Base-by-base conservation (phyloP, 192 early-diverging fungal genomes). In the Backusella psychrophila region DNA sequence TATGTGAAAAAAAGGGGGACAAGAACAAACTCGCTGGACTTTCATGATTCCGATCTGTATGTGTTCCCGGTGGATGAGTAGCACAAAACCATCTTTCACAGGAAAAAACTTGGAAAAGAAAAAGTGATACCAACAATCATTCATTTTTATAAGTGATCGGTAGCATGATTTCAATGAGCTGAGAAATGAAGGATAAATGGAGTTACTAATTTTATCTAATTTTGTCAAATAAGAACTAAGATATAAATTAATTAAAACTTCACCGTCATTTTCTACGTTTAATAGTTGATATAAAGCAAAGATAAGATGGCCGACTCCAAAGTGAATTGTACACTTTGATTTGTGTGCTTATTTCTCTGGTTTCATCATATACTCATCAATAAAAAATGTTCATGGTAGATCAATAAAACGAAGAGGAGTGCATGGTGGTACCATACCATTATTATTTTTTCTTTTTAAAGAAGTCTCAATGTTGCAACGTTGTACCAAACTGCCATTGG, bases 391-490 rank as follows among this genome's bases (percentile, higher is more conserved):
- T 29, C 23, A 29, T 23, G 12, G 21, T 23, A 63, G 26, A 63
- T 29, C 56, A 63, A 2, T 63, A 29, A 56, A 63, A 29, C 26
- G 9, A 63, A 26, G 11, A 29, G 4, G 9, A 63, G 12, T 6
- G 38, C 0, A 11, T 39, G 26, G 56, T 63, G 26, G 23, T 12
- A 29, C 56, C 9, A 63, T 26, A 49, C 1, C n/a, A 44, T 49
- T 49, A 17, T 44, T 44, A 4, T 63, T 23, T 29, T 63, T 63
- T 26, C 56, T 63, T 63, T 63, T 63, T 63, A 29, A 63, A 63
- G 56, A 63, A 29, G 56, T 63, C 56, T 11, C 56, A 63, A 63
- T 63, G 56, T 63, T 63, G 56, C 11, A 63, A 63, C 56, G 56
- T 63, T 63, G 56, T 63, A 63, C 56, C 9, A 63, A 63, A 63